Evolutionary conservation across 768 basidiomycete species (phyloP), one percentile per base, ranked within the genome.

Genomic region (Coprinellus aureogranulatus): DNA sequence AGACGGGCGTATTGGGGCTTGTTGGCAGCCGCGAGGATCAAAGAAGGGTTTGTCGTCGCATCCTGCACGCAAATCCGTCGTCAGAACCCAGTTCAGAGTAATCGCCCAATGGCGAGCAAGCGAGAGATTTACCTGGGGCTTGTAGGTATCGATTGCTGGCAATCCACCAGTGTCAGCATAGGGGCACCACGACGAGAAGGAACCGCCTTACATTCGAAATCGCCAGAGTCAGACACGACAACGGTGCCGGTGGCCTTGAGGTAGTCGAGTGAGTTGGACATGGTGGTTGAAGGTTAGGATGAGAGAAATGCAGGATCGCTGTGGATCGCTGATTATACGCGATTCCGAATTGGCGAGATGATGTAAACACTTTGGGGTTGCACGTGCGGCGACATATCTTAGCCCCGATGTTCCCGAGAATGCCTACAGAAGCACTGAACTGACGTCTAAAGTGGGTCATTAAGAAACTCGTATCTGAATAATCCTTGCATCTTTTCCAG

Each of bases 211-310:
- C 93, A 82, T 75, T 91, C 92, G 70, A 97, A 96, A 76, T 97
- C 95, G 55, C 95, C 96, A 58, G 94, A 95, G 81, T 99, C 96
- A 48, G 92, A 94, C 69, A 96, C 94, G 75, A 98, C 95, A 72
- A 90, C 85, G 69, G 96, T 98, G 67, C 94, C 96, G 67, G 90
- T 90, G 65, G 88, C 83, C 71, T 96, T 96, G 71, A 96, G 90
- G 59, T 72, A 75, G 68, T 92, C 90, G 65, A 92, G 87, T 47
- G 90, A 89, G 67, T 81, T 90, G 61, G 88, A 79, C 90, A 90
- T 91, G 75, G 65, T 81, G 75, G 73, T 75, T 61, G 54, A 59
- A 58, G 62, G 42, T 18, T 28, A 22, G 48, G 48, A 28, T 30
- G 34, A 10, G 30, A 37, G 20, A 22, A 30, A 52, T 18, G 16